Evolutionary conservation across 345 rosid genomes (phyloP), one percentile per base, ranked within the genome.

Genomic region (Populus pruinosa): DNA sequence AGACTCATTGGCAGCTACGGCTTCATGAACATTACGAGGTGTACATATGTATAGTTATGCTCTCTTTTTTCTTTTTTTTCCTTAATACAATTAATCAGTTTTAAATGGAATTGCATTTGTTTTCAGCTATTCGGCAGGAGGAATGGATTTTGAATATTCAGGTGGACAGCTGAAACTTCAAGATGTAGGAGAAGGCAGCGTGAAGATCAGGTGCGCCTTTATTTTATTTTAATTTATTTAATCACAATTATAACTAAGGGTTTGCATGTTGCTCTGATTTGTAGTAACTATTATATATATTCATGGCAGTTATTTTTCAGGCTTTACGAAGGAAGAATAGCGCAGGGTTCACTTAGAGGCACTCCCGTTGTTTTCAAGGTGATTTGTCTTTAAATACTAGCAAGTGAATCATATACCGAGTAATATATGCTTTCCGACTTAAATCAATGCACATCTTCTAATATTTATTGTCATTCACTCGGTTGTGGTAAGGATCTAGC

Each of bases 11-110:
- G 99, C 64, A 91, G 93, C 89, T 95, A 91, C 23, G 99, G 98
- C 56, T 95, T 91, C 89, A 91, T 95, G 92, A 95, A 91, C 75
- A 71, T 94, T 50, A 91, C 99, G 8, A 93, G 98, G 98, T 94
- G 70, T 64, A 14, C 4, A 41, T 31, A 5, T 67, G 23, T 49
- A 1, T 67, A 0, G 18, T 39, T 44, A 10, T 67, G 29, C 49
- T 43, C 18, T 23, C 23, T 47, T n/a, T 6, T 66, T 8, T 63
- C 70, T 16, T 16, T 29, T 8, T 8, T 35, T 23, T 10, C 5
- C 1, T 35, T 18, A 33, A 11, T 3, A 35, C 39, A 41, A 36
- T 59, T 21, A 23, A 63, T 65, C 20, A 78, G 50, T 25, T 41
- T 10, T 61, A 6, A 61, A 61, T 53, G 41, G 2, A 33, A 50